Evolutionary conservation across 2,329 filamentous ascomycete genomes (phyloP), one percentile per base, ranked within the genome.

Genomic region (Nemania diffusa): DNA sequence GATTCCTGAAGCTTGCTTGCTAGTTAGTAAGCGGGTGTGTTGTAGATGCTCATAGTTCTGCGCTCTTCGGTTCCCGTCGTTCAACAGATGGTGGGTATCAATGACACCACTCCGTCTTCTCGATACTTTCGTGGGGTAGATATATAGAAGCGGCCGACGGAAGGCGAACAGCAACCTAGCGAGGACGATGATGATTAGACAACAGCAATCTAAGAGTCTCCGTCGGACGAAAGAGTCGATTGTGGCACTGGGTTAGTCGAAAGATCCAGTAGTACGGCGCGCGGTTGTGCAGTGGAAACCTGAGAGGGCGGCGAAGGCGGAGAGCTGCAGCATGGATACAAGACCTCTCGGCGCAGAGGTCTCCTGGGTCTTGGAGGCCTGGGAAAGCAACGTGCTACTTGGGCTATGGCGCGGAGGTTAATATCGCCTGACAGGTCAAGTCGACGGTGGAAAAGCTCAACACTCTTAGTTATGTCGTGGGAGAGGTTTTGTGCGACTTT

Each of bases 181-280:
- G 68, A 70, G 65, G 62, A 71, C 69, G 69, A 51, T 69, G 70
- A 69, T 68, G 64, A 58, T 58, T 69, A 67, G 69, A 73, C 64
- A 72, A 72, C 72, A 70, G 72, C 58, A 73, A 76, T 72, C 75
- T 77, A 75, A 79, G 74, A 76, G 76, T 75, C 80, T 77, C 70
- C 72, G 84, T 85, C 77, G 79, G 81, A 85, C 84, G 81, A 81
- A 82, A 82, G 82, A 81, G 80, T 83, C 82, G 81, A 82, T 79
- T 77, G 83, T 83, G 80, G 82, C 82, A 85, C 83, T 82, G 75
- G 78, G 76, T 81, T 76, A 81, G 79, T 79, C 79, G 78, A 80
- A 77, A 78, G 76, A 75, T 77, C 76, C 76, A 79, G 84, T 85
- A 75, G 80, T 81, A 86, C 84, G 76, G 77, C 81, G 83, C 84